Base-by-base conservation (phyloP, 75 land plant genomes). In the Ceratopteris richardii region DNA sequence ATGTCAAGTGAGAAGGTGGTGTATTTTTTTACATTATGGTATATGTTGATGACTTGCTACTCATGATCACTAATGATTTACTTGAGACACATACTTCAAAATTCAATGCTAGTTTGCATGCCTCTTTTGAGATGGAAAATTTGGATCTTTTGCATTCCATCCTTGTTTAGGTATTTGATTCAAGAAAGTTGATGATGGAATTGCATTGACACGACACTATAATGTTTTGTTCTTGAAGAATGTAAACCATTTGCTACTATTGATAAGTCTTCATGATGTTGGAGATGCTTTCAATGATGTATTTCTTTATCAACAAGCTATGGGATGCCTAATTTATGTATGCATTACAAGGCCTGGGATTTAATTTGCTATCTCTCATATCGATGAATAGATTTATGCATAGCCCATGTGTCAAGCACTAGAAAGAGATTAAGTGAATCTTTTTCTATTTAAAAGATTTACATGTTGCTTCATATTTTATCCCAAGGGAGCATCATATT, bases 401-500 rank as follows among this genome's bases (percentile, higher is more conserved):
- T 0, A 31, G 24, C 31, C 80, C 80, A 2, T 39, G 51, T 13
- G 30, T 44, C 2, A 16, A 7, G 24, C 80, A 72, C 47, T 65
- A 63, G 51, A n/a, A 29, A 14, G 63, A 60, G 20, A 66, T 70
- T 16, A 60, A 73, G 20, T 22, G 69, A 20, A 65, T 81, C 42
- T 25, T 81, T 14, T 55, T 66, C 11, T 81, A 77, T 54, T 12
- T 77, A 17, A 76, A 72, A n/a, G 77, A 73, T 25, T 73, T 66
- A 1, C 28, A 41, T 18, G 11, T 20, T 2, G 43, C 44, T 57
- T 51, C 72, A n/a, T 18, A 68, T 9, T 51, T 24, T 0, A 6
- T 0, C 22, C 9, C 27, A 69, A 24, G 1, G 19, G 12, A 14
- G 31, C 13, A 0, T 23, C 1, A 0, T 16, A 18, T n/a, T 23